phyloP scores from a whole-genome alignment of 116 monocot genomes.

The Trichopus zeylanicus region DNA sequence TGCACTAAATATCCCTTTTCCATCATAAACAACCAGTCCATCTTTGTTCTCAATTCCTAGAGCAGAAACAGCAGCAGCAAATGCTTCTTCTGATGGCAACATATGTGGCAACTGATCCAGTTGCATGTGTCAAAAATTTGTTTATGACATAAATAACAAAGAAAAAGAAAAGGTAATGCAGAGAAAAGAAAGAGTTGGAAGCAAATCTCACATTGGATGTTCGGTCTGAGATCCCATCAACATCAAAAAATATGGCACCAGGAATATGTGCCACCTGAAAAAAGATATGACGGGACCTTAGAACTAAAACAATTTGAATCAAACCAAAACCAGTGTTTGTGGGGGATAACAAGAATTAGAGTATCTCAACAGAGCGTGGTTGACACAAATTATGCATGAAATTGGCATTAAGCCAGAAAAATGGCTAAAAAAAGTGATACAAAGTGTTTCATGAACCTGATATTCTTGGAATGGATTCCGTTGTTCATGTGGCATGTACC shows the following conservation, averaged over 20 bases:
- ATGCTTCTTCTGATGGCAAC: constrained; percentile 91
- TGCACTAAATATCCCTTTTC: constrained; percentile 95
- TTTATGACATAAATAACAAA: background rate
- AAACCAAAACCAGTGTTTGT: background rate
- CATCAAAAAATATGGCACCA: constrained; percentile 68
- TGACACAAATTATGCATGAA: background rate
- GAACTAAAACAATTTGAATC: too few species aligned
- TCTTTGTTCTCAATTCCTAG: constrained; percentile 83
- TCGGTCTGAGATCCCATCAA: constrained; percentile 64
- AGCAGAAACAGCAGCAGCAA: constrained; percentile 92
- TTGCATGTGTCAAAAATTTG: background rate
- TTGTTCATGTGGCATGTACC: constrained; percentile 82
- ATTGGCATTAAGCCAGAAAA: background rate
- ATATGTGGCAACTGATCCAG: constrained; percentile 85
- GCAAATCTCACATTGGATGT: constrained; percentile 38
- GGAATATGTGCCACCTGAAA: constrained; percentile 67
- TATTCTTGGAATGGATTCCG: constrained; percentile 75
- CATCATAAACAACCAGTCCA: constrained; percentile 89
- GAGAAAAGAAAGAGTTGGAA: background rate
- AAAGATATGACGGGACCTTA: background rate
- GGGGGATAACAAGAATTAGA: background rate
- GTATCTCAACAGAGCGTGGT: background rate
- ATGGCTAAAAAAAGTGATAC: background rate
- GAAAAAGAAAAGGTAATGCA: background rate
- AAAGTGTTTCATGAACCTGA: constrained; percentile 28